A percentile compares a stretch with the other conserved stretches of the same genome.
These are phyloP conservation scores for Serendipita sp. DNA, from an alignment of 768 basidiomycete genomes.

Conservation along the genomic window DNA sequence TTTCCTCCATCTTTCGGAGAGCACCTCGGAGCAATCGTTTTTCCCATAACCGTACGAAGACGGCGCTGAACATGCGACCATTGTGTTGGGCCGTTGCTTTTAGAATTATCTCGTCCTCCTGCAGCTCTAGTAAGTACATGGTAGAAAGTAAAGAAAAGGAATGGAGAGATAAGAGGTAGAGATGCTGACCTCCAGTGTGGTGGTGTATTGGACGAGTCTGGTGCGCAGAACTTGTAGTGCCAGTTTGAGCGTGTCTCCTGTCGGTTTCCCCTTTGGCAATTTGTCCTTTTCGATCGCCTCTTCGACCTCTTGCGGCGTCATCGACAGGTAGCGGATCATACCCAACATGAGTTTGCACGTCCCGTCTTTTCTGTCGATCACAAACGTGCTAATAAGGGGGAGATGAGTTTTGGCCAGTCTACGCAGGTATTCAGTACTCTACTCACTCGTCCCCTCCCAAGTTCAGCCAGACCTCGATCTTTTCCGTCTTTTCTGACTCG, in stretches of 20 bases:
- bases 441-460: slow-evolving; percentile 72
- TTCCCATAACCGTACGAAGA: slow-evolving; percentile 65
- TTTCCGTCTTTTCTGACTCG: slow-evolving; percentile 22
- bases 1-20: slow-evolving; percentile 11
- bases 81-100: slow-evolving; percentile 26
- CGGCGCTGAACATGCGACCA: slow-evolving; percentile 29
- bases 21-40: slow-evolving; percentile 41
- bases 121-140: background rate
- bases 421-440: background rate
- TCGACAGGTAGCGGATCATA: slow-evolving; percentile 45
- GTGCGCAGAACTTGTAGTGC: slow-evolving; percentile 31
- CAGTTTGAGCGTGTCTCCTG: slow-evolving; percentile 31
- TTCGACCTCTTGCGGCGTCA: slow-evolving; percentile 41
- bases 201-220: slow-evolving; percentile 40
- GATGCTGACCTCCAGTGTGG: slow-evolving; percentile 37
- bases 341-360: slow-evolving; percentile 44
- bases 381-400: slow-evolving; percentile 29
- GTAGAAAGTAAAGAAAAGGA: background rate
- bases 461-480: slow-evolving; percentile 91
- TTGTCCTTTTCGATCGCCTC: slow-evolving; percentile 44
- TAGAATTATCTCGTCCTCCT: slow-evolving; percentile 37
- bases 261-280: slow-evolving; percentile 55
- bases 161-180: slow-evolving; percentile 3
- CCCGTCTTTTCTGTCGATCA: slow-evolving; percentile 35
- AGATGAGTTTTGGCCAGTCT: slow-evolving; percentile 4